phyloP scores from a whole-genome alignment of 176 grass and related monocot species.

The Zizania latifolia region DNA sequence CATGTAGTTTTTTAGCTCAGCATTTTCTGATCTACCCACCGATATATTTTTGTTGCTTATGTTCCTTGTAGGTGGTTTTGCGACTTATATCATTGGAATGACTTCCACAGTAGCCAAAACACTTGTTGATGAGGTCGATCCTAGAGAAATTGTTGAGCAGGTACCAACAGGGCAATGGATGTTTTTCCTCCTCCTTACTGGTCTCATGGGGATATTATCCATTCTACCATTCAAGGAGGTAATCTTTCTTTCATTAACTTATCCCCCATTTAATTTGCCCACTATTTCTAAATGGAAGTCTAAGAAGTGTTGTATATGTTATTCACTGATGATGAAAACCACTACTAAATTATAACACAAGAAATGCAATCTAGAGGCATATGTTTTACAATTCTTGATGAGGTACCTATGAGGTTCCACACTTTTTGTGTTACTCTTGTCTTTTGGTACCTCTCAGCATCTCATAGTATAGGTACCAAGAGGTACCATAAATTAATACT shows the following conservation, averaged over 20 bases:
- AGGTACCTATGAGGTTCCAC: neutral
- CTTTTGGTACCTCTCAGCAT: too few species aligned
- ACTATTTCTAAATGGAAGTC: neutral
- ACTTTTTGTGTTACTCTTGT: too few species aligned
- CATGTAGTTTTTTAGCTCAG: neutral
- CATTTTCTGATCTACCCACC: too few species aligned
- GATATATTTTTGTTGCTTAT: neutral
- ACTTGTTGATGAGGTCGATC: slow-evolving; percentile 12
- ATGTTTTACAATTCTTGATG: neutral
- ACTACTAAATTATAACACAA: neutral
- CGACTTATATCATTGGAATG: slow-evolving; percentile 42
- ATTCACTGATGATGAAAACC: neutral
- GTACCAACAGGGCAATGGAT: slow-evolving; percentile 22
- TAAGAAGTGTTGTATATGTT: neutral
- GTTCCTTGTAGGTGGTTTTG: slow-evolving; percentile 42
- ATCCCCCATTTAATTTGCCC: neutral
- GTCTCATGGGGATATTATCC: slow-evolving; percentile 30
- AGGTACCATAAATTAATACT: too few species aligned
- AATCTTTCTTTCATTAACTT: neutral
- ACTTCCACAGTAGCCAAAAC: slow-evolving; percentile 33
- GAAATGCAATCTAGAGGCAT: neutral
- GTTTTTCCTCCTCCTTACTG: slow-evolving; percentile 35
- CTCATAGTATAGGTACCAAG: too few species aligned
- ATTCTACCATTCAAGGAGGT: slow-evolving; percentile 43
- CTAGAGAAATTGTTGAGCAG: slow-evolving; percentile 28